Conservation (phyloP, 2,329 filamentous ascomycete genomes). For the Orbilia oligospora region DNA sequence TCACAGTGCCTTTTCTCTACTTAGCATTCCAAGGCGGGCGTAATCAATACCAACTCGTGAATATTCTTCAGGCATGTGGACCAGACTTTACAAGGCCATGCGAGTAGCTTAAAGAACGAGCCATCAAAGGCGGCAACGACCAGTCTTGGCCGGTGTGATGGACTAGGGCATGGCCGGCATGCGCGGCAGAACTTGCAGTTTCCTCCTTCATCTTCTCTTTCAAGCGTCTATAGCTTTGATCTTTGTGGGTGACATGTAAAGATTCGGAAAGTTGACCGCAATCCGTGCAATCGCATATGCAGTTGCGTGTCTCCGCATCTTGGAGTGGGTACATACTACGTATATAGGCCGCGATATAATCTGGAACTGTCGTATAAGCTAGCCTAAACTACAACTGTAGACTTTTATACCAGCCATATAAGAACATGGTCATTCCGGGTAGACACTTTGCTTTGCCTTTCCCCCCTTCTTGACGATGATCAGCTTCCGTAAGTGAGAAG, state of each 20-base stretch:
- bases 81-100: conserved; percentile 37
- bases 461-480: conserved; percentile 43
- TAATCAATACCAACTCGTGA: conserved; percentile 2
- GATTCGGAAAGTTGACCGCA: conserved; percentile 33
- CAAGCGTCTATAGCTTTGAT: conserved; percentile 36
- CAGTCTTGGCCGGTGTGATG: conserved; percentile 19
- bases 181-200: conserved; percentile 49
- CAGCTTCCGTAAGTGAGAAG: conserved; percentile 26
- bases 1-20: conserved; percentile 5
- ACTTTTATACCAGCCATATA: conserved; percentile 34
- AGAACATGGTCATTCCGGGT: conserved; percentile 33
- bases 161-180: conserved; percentile 12
- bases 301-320: conserved; percentile 19
- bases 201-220: conserved; percentile 38
- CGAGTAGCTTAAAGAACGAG: conserved; percentile 22
- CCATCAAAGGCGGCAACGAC: conserved; percentile 17
- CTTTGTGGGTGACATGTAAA: conserved; percentile 12
- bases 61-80: conserved; percentile 48
- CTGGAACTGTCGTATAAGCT: conserved; percentile 23
- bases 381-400: neutral
- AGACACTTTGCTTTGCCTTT: conserved; percentile 26
- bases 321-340: conserved; percentile 10
- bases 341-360: conserved; percentile 11
- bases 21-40: conserved; percentile 10
- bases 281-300: conserved; percentile 18